Percentiles rank a stretch among this genome's conserved stretches.
Evolutionary conservation across 768 basidiomycete genomes (phyloP).

Genomic region (Leucogyrophana mollusca): DNA sequence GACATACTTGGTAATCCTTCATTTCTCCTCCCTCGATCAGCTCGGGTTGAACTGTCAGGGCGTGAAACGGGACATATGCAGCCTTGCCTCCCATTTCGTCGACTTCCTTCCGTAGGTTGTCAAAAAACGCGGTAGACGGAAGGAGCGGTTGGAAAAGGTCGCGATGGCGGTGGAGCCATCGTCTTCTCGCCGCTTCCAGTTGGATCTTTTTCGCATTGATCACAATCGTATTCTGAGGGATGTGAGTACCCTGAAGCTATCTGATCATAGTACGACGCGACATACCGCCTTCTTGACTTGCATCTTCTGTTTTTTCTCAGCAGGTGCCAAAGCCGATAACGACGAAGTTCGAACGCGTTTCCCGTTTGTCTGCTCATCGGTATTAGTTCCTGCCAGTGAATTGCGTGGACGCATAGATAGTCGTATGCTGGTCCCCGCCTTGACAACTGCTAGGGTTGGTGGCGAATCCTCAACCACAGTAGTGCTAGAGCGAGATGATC

Average conservation of each 20-base stretch:
- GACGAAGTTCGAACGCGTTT: slow-evolving; percentile 19
- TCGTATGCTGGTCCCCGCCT: slow-evolving; percentile 9
- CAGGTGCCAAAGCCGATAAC: neutral
- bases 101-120: slow-evolving; percentile 30
- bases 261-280: neutral
- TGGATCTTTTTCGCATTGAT: slow-evolving; percentile 34
- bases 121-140: slow-evolving; percentile 39
- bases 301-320: slow-evolving; percentile 29
- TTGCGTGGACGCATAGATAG: slow-evolving; percentile 6
- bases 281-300: slow-evolving; percentile 43
- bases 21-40: slow-evolving; percentile 55
- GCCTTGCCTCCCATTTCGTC: slow-evolving; percentile 24
- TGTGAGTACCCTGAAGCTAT: neutral
- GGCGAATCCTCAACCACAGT: slow-evolving; percentile 28
- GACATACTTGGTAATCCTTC: slow-evolving; percentile 68
- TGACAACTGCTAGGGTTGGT: slow-evolving; percentile 10
- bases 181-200: slow-evolving; percentile 41
- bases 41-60: slow-evolving; percentile 45
- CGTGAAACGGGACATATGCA: slow-evolving; percentile 34
- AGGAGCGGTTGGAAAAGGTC: slow-evolving; percentile 48
- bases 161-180: slow-evolving; percentile 46
- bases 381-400: neutral
- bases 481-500: slow-evolving; percentile 21
- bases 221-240: slow-evolving; percentile 39
- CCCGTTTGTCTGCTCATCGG: neutral